Evolutionary conservation across 2,329 filamentous ascomycete species (phyloP).

Genomic region (Curvularia lunata): DNA sequence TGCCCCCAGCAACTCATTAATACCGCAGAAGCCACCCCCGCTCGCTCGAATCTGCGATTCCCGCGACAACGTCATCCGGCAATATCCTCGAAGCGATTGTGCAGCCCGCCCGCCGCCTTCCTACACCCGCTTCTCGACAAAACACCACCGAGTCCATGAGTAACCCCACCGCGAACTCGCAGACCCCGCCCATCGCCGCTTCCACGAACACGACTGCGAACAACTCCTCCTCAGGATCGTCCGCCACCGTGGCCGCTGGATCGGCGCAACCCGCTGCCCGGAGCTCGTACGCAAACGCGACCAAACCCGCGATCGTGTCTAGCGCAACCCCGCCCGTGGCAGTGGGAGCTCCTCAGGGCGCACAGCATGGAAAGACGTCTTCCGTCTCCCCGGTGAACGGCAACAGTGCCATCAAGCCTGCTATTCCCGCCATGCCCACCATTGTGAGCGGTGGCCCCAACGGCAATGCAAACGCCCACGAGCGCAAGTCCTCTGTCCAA

Average conservation of each 20-base stretch:
- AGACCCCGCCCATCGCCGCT: conserved; percentile 56
- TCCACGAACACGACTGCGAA: conserved; percentile 57
- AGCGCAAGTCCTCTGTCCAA: conserved; percentile 88
- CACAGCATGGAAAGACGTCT: conserved; percentile 52
- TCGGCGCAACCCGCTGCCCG: conserved; percentile 62
- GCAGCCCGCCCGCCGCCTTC: conserved; percentile 18
- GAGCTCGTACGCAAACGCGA: conserved; percentile 66
- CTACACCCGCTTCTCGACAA: conserved; percentile 15
- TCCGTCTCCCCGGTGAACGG: conserved; percentile 81
- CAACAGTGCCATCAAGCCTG: conserved; percentile 60
- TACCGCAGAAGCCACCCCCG: conserved; percentile 22
- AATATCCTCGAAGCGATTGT: conserved; percentile 20
- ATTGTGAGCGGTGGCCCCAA: conserved; percentile 72
- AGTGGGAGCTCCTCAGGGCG: conserved; percentile 62
- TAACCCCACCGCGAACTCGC: conserved; percentile 63
- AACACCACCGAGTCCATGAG: conserved; percentile 56
- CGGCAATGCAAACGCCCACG: conserved; percentile 78
- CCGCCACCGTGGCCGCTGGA: conserved; percentile 58
- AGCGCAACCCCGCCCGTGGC: conserved; percentile 60
- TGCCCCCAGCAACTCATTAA: conserved; percentile 32
- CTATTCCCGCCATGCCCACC: conserved; percentile 55
- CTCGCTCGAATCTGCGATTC: conserved; percentile 44
- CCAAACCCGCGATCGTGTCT: conserved; percentile 60
- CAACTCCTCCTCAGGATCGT: conserved; percentile 57
- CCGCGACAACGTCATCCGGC: conserved; percentile 25